These are phyloP conservation scores for Fusarium fujikuroi DNA, from an alignment of 2,329 filamentous ascomycete species.

Conservation along the genomic window DNA sequence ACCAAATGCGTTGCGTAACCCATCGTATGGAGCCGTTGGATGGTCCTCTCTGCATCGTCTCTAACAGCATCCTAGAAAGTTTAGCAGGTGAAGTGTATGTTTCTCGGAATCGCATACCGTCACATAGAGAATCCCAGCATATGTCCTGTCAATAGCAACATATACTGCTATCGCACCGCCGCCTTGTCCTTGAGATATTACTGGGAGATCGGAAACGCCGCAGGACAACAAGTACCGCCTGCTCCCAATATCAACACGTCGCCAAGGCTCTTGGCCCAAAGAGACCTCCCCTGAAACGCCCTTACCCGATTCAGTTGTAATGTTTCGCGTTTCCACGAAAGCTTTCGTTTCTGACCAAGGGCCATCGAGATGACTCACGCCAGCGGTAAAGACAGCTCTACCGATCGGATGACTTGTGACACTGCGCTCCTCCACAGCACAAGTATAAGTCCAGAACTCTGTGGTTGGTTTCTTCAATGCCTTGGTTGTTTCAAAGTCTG, in stretches of 20 bases:
- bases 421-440: neutral
- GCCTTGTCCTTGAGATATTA: accelerated
- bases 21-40: neutral
- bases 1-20: neutral
- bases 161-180: neutral
- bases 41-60: neutral
- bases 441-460: neutral
- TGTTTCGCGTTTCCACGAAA: neutral
- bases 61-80: neutral
- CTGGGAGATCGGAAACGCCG: neutral
- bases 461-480: neutral
- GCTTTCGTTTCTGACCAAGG: neutral
- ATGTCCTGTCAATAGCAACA: neutral
- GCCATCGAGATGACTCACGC: neutral
- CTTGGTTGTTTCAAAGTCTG: neutral
- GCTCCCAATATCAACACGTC: neutral
- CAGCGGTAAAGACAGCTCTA: neutral
- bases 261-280: neutral
- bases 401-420: neutral
- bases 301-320: neutral
- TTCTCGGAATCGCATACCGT: neutral
- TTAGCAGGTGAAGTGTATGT: neutral
- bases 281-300: neutral
- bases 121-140: neutral
- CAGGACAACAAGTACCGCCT: neutral